phyloP scores from a whole-genome alignment of 2,329 filamentous ascomycete genomes.

The Cordyceps farinosa region DNA sequence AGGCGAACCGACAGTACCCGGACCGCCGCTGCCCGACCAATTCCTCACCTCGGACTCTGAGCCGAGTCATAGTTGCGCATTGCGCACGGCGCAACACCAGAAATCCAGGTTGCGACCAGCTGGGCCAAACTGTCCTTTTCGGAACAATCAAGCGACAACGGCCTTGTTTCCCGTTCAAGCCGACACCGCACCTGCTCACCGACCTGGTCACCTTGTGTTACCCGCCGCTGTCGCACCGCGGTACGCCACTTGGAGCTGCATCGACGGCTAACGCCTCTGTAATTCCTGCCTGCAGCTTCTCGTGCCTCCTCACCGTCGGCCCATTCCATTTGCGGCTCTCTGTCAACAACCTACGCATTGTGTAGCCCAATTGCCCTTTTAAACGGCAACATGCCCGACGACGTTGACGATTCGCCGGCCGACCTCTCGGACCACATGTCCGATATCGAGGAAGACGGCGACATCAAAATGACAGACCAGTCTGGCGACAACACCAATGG shows the following conservation, averaged over 20 bases:
- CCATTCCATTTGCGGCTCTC: not conserved
- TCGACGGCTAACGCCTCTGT: not conserved
- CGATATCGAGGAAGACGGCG: constrained; percentile 56
- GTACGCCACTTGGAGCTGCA: not conserved
- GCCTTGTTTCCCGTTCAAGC: not conserved
- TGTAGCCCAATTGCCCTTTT: constrained; percentile 9
- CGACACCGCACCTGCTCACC: constrained; percentile 5
- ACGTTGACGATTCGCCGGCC: constrained; percentile 49
- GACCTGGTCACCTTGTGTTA: not conserved
- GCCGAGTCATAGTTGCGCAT: not conserved
- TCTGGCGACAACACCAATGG: constrained; percentile 47
- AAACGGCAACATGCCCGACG: constrained; percentile 51
- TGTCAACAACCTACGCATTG: not conserved
- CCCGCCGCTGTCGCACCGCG: not conserved
- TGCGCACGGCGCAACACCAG: not conserved
- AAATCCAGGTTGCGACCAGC: not conserved
- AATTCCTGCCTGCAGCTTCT: not conserved
- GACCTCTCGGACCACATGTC: constrained; percentile 58
- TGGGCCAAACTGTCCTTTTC: not conserved
- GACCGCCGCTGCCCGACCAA: not conserved
- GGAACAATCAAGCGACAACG: not conserved
- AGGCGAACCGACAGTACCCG: not conserved
- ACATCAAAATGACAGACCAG: constrained; percentile 44
- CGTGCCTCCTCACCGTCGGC: not conserved
- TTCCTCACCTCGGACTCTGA: not conserved